Evolutionary conservation across 495 filamentous ascomycete genomes (phyloP), one percentile per base, ranked within the genome.

Genomic region (Hypomontagnella monticulosa): DNA sequence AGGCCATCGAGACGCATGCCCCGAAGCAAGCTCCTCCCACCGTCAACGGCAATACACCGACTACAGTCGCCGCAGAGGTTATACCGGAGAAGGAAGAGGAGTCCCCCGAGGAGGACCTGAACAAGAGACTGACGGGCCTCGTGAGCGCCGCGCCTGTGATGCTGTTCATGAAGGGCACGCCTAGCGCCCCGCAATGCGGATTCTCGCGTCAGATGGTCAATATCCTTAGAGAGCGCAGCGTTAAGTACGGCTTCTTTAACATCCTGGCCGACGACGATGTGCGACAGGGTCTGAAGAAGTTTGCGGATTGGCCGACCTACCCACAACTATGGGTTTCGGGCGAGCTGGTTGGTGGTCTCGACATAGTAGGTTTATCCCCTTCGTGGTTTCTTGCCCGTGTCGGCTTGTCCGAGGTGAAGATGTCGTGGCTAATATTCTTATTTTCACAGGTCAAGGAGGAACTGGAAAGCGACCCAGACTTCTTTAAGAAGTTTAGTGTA

Each of bases 161-260:
- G 95, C 83, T 99, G 55, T 99, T 99, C 80, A 92, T 93, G 88
- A 93, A 92, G 76, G 91, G 95, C 33, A 97, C 96, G 1, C 95
- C 95, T 0, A 91, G 88, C 66, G 84, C 87, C 56, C 95, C 95
- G 5, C 93, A 97, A 78, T 99, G 95, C 74, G 95, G 95, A 2
- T 99, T 97, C 80, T 95, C 91, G 63, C 84, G 93, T 52, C 92
- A 97, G 78, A 73, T 96, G 36, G 96, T 98, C 12, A 86, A 81
- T 2, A 82, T 98, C 34, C 79, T 98, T 57, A 87, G 95, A 57
- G 93, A 97, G 80, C 86, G 89, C 59, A 88, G 89, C 49, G 89
- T 99, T 36, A 90, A 94, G 73, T 99, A 98, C 77, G 96, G 95
- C 5, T 98, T 98, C 83, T 99, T 99, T 79, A 98, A 99, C 72